Evolutionary conservation across 352 stramenopile genomes (phyloP).

Genomic region (Phytopythium oedochilum): DNA sequence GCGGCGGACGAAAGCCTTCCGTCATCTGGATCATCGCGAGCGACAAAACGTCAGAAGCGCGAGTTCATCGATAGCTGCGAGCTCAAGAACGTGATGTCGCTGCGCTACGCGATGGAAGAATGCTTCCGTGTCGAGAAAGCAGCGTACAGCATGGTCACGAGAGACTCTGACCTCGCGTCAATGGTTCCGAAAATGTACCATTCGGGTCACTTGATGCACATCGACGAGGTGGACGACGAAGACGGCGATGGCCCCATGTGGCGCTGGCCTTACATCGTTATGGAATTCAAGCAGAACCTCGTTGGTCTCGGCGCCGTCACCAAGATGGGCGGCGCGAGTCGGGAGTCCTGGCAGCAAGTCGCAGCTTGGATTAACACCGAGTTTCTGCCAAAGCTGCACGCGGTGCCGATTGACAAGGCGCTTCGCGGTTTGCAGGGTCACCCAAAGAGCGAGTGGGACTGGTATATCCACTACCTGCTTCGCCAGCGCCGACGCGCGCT

Average conservation of each 20-base stretch:
- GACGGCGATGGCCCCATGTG: conserved; percentile 65
- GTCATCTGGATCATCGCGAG: background rate
- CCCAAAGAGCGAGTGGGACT: conserved; percentile 63
- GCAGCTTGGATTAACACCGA: conserved; percentile 56
- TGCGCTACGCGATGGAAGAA: conserved; percentile 75
- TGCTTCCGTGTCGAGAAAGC: conserved; percentile 59
- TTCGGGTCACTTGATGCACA: conserved; percentile 45
- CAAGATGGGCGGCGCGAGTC: conserved; percentile 43
- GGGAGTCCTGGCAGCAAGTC: conserved; percentile 38
- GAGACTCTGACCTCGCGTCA: conserved; percentile 7
- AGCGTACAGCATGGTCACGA: conserved; percentile 52
- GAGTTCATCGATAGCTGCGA: conserved; percentile 38
- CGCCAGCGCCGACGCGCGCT: conserved; percentile 55
- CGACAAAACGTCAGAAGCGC: conserved; percentile 41
- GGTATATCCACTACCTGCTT: conserved; percentile 80
- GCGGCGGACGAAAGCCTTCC: conserved; percentile 1
- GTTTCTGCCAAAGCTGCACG: conserved; percentile 61
- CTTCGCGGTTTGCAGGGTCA: conserved; percentile 58
- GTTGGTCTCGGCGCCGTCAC: conserved; percentile 51
- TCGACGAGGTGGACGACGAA: conserved; percentile 61
- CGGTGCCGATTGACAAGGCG: conserved; percentile 35
- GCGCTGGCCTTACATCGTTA: conserved; percentile 83
- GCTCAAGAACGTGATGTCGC: conserved; percentile 45
- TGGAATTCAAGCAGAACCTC: conserved; percentile 53
- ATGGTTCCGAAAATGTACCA: conserved; percentile 51